phyloP scores from a whole-genome alignment of 495 filamentous ascomycete genomes.

The Articulospora tetracladia region DNA sequence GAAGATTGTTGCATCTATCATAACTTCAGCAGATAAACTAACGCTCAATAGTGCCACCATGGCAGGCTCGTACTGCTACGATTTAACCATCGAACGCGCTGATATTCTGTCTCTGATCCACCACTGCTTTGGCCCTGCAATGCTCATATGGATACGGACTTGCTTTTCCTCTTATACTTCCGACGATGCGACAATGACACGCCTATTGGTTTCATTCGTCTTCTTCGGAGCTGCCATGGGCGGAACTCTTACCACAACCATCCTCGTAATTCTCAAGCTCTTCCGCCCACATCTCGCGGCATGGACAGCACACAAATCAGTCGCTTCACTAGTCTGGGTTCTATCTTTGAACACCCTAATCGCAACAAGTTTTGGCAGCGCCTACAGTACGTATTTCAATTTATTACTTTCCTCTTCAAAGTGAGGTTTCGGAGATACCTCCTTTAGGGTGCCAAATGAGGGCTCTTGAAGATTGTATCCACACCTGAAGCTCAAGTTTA shows the following conservation, averaged over 20 bases:
- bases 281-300: background rate
- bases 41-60: background rate
- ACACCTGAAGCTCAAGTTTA: too few species aligned
- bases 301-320: background rate
- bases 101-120: background rate
- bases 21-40: background rate
- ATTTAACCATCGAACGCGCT: background rate
- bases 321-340: background rate
- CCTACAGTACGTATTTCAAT: too few species aligned
- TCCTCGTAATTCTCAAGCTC: background rate
- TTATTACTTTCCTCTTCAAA: too few species aligned
- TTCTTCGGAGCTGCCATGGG: background rate
- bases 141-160: background rate
- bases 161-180: background rate
- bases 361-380: background rate
- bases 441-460: too few species aligned
- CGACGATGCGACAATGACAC: background rate
- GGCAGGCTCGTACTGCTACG: background rate
- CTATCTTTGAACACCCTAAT: background rate
- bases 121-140: background rate
- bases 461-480: too few species aligned
- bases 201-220: background rate
- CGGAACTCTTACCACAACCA: background rate
- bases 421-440: too few species aligned
- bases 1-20: background rate